These are phyloP conservation scores for Pholiota microspora DNA, from an alignment of 768 basidiomycete species.

Conservation along the genomic window DNA sequence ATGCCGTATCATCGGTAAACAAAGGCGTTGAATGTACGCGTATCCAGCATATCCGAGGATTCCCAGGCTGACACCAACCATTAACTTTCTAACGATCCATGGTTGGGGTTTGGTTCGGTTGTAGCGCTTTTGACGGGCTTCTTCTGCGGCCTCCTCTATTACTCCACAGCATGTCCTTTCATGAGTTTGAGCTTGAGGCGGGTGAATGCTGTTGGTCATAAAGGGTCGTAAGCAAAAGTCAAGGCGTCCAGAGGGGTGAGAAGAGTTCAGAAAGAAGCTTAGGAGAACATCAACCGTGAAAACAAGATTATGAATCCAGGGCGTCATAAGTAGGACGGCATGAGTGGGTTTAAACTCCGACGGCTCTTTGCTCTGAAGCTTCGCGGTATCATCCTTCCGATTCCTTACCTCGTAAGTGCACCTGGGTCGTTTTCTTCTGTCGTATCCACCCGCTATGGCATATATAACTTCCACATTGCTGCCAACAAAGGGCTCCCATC, in stretches of 20 bases:
- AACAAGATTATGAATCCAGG: no score
- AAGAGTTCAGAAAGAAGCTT: no score
- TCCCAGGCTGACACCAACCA: slow-evolving; percentile 55
- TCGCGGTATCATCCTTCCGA: no score
- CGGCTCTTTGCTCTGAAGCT: no score
- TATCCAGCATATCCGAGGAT: slow-evolving; percentile 71
- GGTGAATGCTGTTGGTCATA: neutral
- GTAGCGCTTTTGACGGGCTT: slow-evolving; percentile 39
- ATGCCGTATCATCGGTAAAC: slow-evolving; percentile 66
- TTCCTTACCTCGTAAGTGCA: neutral
- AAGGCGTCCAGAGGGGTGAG: neutral
- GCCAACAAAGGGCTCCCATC: slow-evolving; percentile 38
- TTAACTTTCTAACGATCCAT: slow-evolving; percentile 72
- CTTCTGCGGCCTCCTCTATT: slow-evolving; percentile 44
- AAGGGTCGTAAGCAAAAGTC: neutral
- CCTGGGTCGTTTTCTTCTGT: neutral
- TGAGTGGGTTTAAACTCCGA: no score
- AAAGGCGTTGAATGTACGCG: slow-evolving; percentile 75
- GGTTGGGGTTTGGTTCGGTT: slow-evolving; percentile 54
- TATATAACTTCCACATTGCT: slow-evolving; percentile 27
- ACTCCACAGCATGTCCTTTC: slow-evolving; percentile 46
- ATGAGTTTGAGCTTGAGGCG: neutral
- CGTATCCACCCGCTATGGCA: slow-evolving; percentile 14
- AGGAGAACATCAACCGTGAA: no score
- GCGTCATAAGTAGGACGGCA: no score